These are phyloP conservation scores for Colletotrichum spinosum DNA, from an alignment of 2,329 filamentous ascomycete species.

Conservation along the genomic window DNA sequence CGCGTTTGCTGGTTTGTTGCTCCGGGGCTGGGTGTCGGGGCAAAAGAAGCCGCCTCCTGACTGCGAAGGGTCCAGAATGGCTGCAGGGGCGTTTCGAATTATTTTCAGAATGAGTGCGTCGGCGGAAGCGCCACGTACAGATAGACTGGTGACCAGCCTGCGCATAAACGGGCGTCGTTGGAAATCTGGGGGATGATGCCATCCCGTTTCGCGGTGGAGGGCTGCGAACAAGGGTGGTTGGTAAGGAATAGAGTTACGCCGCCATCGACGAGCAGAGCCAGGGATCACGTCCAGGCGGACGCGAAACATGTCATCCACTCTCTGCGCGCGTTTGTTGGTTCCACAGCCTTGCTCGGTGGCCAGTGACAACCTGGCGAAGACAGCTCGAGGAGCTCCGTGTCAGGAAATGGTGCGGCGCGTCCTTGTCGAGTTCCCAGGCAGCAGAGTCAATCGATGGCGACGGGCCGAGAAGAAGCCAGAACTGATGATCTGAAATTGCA, in stretches of 20 bases:
- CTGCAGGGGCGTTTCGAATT: slow-evolving; percentile 33
- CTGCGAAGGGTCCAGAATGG: slow-evolving; percentile 4
- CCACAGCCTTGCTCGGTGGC: slow-evolving; percentile 22
- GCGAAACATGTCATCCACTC: slow-evolving; percentile 21
- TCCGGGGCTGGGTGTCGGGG: not conserved
- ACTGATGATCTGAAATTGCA: slow-evolving; percentile 16
- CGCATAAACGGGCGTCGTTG: slow-evolving; percentile 24
- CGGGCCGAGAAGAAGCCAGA: slow-evolving; percentile 17
- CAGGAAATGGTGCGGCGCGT: slow-evolving; percentile 28
- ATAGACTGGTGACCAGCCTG: not conserved
- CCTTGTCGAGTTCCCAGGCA: slow-evolving; percentile 6
- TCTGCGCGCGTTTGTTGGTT: slow-evolving; percentile 13
- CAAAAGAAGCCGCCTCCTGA: not conserved
- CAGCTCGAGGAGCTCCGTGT: slow-evolving; percentile 20
- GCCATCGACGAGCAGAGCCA: slow-evolving; percentile 8
- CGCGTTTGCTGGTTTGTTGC: too few relatives aligned
- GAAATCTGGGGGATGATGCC: slow-evolving; percentile 36
- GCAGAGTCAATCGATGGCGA: not conserved
- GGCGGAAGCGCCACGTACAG: not conserved
- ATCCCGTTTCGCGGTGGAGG: slow-evolving; percentile 29
- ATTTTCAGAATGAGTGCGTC: slow-evolving; percentile 30
- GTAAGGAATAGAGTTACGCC: slow-evolving; percentile 16
- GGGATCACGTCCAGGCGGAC: slow-evolving; percentile 22
- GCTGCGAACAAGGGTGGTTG: slow-evolving; percentile 17
- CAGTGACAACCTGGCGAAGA: slow-evolving; percentile 17